Base-by-base conservation (phyloP, 768 basidiomycete genomes). In the Boletus pseudo-olivaceus region DNA sequence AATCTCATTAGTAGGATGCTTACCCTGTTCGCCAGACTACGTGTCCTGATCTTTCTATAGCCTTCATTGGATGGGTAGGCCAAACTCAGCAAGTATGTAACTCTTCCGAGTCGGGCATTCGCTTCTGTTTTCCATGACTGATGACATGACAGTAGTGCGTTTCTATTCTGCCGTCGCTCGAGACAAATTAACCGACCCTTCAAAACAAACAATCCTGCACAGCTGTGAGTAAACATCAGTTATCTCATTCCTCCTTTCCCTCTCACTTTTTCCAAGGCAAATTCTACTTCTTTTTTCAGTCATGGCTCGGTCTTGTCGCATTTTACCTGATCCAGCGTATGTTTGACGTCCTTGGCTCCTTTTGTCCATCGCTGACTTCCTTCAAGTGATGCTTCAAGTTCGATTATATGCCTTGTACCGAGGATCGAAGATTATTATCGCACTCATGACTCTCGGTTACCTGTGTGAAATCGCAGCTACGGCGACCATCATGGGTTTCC, bases 221-320 rank as follows among this genome's bases (percentile, higher is more conserved):
- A 64, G 63, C 29, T 62, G 62, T 65, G 44, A 55, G 63, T 33
- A n/a, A 19, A 19, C 6, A n/a, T 41, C 3, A 7, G 47, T 20
- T 19, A 6, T 29, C 2, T 40, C 11, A n/a, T n/a, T n/a, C 26
- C 4, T 41, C 29, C 20, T 8, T 26, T 27, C 6, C n/a, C 5
- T 39, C 56, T 50, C 30, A 54, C 23, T 14, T 34, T 15, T 38
- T n/a, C 19, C 23, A 53, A 63, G 62, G 62, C 44, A 20, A 51
- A n/a, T 20, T 14, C 4, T 53, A 53, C 45, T 53, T 61, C 41
- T 40, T 45, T 26, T n/a, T 57, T 29, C 55, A 53, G 7, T 17
- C 45, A 14, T 61, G 48, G 54, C 9, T 44, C 5, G 41, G 20
- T 4, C 7, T 53, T 47, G 14, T 53, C 2, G 23, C 50, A 7